Base-by-base conservation (phyloP, 2,329 filamentous ascomycete genomes). In the Beauveria caledonica region DNA sequence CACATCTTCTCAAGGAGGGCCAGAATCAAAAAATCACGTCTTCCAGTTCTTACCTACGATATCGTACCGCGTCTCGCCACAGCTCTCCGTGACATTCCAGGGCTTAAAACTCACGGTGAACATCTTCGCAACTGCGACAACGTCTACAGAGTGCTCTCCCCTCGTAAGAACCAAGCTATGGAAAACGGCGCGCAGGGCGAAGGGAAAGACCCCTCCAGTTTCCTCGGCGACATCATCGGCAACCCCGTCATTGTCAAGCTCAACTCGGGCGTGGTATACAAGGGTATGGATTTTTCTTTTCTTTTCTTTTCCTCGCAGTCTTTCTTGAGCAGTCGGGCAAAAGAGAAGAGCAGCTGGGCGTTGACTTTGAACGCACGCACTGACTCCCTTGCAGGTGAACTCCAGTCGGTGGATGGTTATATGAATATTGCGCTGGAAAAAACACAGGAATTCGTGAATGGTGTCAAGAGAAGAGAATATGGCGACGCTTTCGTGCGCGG, bases 371-470 rank as follows among this genome's bases (percentile, higher is more conserved):
- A 10, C n/a, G 17, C 29, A 17, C n/a, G 17, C 56, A 29, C 61
- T 70, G 53, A 70, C 51, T 29, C 19, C 36, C 3, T 11, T 39
- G 19, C 64, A 97, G 93, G 94, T 67, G 92, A 97, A 73, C 83
- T 97, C 42, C 92, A 97, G 73, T 96, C 92, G 0, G 93, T 99
- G 54, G 94, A 99, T 74, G 94, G 94, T 57, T 99, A 97, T 77
- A 99, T 99, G 94, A 99, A 99, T 77, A 97, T 99, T 72, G 93
- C 94, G 13, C 84, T 99, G 33, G 94, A 99, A 75, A 94, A 96
- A 77, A 96, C 92, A 21, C 87, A 90, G 65, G 94, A 99, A 76
- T 92, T 87, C 68, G 88, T 97, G 66, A 88, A 96, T 70, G 93
- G 92, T 46, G 84, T 86, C 65, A 85, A 93, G 75, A 84, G 89